Evolutionary conservation across 352 stramenopile species (phyloP).

Genomic region (Phytophthora colocasiae): DNA sequence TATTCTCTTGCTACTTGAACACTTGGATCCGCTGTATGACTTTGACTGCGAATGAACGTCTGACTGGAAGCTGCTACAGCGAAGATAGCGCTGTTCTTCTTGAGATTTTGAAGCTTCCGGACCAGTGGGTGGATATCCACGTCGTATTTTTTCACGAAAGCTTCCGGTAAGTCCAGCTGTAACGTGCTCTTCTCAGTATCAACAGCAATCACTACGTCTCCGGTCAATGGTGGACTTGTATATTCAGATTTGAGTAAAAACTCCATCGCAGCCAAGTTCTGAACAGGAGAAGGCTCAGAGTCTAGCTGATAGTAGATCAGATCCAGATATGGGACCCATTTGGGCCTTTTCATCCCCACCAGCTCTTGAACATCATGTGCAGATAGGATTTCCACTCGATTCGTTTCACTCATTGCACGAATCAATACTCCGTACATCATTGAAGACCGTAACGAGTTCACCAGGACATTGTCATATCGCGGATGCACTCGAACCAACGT

Average conservation of each 20-base stretch:
- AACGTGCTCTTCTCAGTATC: slow-evolving; percentile 58
- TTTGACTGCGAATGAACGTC: slow-evolving; percentile 26
- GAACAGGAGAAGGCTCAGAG: slow-evolving; percentile 20
- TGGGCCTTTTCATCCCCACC: slow-evolving; percentile 40
- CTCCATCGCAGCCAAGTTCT: slow-evolving; percentile 54
- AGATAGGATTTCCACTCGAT: slow-evolving; percentile 53
- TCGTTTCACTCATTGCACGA: slow-evolving; percentile 25
- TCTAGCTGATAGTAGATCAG: slow-evolving; percentile 66
- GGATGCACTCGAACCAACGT: slow-evolving; percentile 54
- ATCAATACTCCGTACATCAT: slow-evolving; percentile 69
- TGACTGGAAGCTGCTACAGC: slow-evolving; percentile 24
- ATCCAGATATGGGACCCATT: slow-evolving; percentile 72
- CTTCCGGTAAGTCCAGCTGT: slow-evolving; percentile 69
- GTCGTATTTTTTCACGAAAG: slow-evolving; percentile 68
- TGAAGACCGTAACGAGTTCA: slow-evolving; percentile 66
- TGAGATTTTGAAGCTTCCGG: slow-evolving; percentile 62
- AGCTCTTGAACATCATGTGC: slow-evolving; percentile 65
- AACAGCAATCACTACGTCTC: slow-evolving; percentile 73
- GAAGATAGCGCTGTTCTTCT: slow-evolving; percentile 55
- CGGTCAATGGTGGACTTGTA: slow-evolving; percentile 28
- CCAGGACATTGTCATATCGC: slow-evolving; percentile 70
- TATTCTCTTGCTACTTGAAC: slow-evolving; percentile 47
- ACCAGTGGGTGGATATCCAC: slow-evolving; percentile 74
- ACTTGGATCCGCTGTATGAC: slow-evolving; percentile 31
- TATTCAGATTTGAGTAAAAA: slow-evolving; percentile 54